These are phyloP conservation scores for Xerocomellus amylosporus DNA, from an alignment of 768 basidiomycete species.

Conservation along the genomic window DNA sequence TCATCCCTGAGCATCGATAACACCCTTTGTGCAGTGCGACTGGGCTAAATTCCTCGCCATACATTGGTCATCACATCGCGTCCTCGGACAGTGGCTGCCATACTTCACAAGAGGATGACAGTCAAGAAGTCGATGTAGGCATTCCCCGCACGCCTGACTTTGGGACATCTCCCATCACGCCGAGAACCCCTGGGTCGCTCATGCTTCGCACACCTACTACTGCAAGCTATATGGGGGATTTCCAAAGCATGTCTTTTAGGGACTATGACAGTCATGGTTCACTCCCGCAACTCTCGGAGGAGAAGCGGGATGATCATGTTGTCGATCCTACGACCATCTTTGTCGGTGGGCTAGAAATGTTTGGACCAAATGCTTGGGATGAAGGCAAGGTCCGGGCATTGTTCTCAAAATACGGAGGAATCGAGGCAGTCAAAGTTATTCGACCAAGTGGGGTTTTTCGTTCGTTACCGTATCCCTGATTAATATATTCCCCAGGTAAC, in stretches of 20 bases:
- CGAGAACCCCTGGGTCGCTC: constrained; percentile 46
- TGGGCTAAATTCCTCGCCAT: constrained; percentile 14
- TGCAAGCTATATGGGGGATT: constrained; percentile 34
- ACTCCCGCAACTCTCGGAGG: constrained; percentile 21
- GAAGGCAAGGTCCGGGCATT: constrained; percentile 57
- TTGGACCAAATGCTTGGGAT: constrained; percentile 63
- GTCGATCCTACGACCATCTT: constrained; percentile 71
- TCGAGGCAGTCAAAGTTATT: constrained; percentile 65
- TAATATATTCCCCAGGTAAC: constrained; percentile 41
- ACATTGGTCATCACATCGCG: constrained; percentile 8
- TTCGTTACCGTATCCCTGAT: background rate
- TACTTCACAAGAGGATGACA: constrained; percentile 20
- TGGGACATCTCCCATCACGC: constrained; percentile 48
- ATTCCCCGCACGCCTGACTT: constrained; percentile 45
- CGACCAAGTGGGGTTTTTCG: constrained; percentile 51
- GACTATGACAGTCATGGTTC: constrained; percentile 22
- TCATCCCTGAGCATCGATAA: constrained; percentile 6
- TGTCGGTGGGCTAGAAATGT: constrained; percentile 71
- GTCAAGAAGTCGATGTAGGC: constrained; percentile 37
- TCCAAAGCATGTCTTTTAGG: constrained; percentile 29
- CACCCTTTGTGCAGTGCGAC: constrained; percentile 7
- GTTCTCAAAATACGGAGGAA: constrained; percentile 62
- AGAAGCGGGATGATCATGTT: constrained; percentile 35
- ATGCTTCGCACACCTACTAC: constrained; percentile 51
- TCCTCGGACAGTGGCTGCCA: constrained; percentile 20